Evolutionary conservation across 345 rosid genomes (phyloP), one percentile per base, ranked within the genome.

Genomic region (Ailanthus altissimus): DNA sequence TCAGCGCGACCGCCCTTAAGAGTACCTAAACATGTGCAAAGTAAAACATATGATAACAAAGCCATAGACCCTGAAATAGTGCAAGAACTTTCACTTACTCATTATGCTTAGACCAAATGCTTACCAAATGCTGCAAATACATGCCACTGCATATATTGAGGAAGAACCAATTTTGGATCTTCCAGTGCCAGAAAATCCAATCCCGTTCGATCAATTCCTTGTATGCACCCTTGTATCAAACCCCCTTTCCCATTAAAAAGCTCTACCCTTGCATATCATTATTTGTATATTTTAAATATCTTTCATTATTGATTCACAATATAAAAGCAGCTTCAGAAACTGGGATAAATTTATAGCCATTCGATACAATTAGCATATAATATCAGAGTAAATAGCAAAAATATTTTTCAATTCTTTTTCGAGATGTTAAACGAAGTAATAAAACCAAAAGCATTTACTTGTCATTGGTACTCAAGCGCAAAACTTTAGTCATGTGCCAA

Each of bases 171-270:
- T 77, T 74, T 86, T 5, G 84, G 90, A 84, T 89, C 92, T 75
- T 92, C 96, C 16, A 81, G 74, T 26, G 97, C 97, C 40, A 89
- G 75, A 75, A 92, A 84, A 81, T 91, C 93, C 84, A 86, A 74
- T 58, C 97, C 92, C 11, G 85, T 66, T 14, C 93, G 85, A 69
- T 91, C 90, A 74, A 92, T 75, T 70, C 78, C 80, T 70, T 87
- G 86, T 77, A 96, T 91, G 83, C 79, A 86, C 5, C 97, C 97
- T 79, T 84, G 85, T 38, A 92, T 82, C 46, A 93, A 77, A 75
- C 90, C 89, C 69, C 99, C 98, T 80, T 90, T 96, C 64, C 99
- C 98, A 83, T 93, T 88, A 81, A 96, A 96, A 80, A 96, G 97
- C 89, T 90, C 93, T 86, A 92, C 86, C 93, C 96, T 93, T 88